Conservation (phyloP, 441 rosid genomes). For the Erysimum cheiri region DNA sequence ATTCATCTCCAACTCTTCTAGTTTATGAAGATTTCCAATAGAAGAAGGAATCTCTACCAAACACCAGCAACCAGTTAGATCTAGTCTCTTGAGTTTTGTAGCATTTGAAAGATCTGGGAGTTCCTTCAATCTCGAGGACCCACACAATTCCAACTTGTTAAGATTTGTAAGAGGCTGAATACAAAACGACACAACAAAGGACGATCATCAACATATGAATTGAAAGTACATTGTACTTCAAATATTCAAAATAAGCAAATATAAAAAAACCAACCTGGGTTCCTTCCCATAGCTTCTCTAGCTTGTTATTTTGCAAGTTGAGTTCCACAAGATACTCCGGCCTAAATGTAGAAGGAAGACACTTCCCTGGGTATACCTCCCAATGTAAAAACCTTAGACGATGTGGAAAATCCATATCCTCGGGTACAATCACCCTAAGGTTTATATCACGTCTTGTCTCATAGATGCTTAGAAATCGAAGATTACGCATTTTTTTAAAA, state of each 20-base stretch:
- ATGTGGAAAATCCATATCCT: conserved; percentile 7
- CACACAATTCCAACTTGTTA: conserved; percentile 33
- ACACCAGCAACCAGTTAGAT: conserved; percentile 17
- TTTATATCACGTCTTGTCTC: not conserved
- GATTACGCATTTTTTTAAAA: not conserved
- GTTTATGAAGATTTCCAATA: conserved; percentile 10
- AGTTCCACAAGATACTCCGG: conserved; percentile 14
- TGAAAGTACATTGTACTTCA: not conserved
- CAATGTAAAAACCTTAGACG: not conserved
- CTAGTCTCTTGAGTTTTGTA: conserved; percentile 13
- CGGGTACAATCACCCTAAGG: not conserved
- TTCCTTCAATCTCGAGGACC: conserved; percentile 21
- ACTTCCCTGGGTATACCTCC: not conserved
- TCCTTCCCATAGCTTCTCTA: conserved; percentile 21
- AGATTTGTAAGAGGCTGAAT: conserved; percentile 26
- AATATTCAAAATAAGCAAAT: not conserved
- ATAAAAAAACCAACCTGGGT: conserved; percentile 8
- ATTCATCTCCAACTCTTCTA: not conserved
- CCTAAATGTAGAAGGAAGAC: conserved; percentile 15
- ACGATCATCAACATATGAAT: not conserved
- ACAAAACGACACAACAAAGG: not conserved
- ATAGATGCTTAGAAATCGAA: not conserved
- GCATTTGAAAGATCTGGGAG: conserved; percentile 44
- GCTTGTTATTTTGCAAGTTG: not conserved
- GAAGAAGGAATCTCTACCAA: conserved; percentile 36